Evolutionary conservation across 352 stramenopile genomes (phyloP), one percentile per base, ranked within the genome.

Genomic region (Poterioochromonas sp.): DNA sequence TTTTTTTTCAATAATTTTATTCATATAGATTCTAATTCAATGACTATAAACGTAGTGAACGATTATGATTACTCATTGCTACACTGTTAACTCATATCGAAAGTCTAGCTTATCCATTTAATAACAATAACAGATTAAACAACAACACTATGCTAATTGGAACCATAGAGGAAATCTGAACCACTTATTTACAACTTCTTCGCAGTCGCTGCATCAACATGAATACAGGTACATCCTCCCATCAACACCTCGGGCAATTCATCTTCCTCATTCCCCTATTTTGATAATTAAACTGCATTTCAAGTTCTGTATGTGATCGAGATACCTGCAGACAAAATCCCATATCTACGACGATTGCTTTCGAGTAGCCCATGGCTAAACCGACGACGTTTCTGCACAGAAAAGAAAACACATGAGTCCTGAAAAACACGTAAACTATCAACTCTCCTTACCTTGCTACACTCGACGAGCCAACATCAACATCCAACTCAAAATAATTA

Each of bases 401-500:
- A 5, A 63, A 76, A 47, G 40, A 43, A 12, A 44, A n/a, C n/a
- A n/a, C n/a, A n/a, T n/a, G n/a, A n/a, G n/a, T n/a, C n/a, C n/a
- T n/a, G n/a, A n/a, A n/a, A n/a, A n/a, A n/a, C n/a, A n/a, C n/a
- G n/a, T n/a, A n/a, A n/a, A n/a, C n/a, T n/a, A 0, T 65, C 32
- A 41, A 20, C 1, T 3, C 29, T 39, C 90, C 84, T 40, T 82
- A 84, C 37, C 80, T 83, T n/a, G 87, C 93, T 22, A 97, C 91
- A 73, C 87, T 89, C 82, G 92, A 96, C 69, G 86, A 95, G 49
- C 90, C 93, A 77, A 97, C 96, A 82, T 98, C 92, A 58, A 97
- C 87, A 81, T 97, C 92, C 49, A 98, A 84, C 84, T 98, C 94
- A 80, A 97, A 95, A 84, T 95, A 98, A 78, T 94, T 92, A 71